These are phyloP conservation scores for Coniochaeta ligniaria DNA, from an alignment of 2,329 filamentous ascomycete genomes.

Conservation along the genomic window DNA sequence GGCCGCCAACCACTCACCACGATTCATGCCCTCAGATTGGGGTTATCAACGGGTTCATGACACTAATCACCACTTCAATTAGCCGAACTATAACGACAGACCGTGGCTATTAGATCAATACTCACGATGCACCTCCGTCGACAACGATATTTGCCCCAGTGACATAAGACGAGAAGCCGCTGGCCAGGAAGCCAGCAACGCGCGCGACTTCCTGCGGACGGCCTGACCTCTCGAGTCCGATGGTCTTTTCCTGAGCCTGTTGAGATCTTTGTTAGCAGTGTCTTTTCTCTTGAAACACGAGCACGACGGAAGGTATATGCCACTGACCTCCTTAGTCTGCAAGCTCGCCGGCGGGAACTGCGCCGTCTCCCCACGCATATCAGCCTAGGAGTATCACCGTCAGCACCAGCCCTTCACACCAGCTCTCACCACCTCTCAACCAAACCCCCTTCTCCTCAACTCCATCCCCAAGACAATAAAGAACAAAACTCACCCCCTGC, in stretches of 20 bases:
- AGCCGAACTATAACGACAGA: too few species aligned
- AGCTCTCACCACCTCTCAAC: too few species aligned
- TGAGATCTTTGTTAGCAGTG: not conserved
- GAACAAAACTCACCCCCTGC: slow-evolving; percentile 25
- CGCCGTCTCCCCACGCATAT: slow-evolving; percentile 39
- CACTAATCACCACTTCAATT: not conserved
- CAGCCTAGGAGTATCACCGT: slow-evolving; percentile 12
- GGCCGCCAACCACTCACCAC: not conserved
- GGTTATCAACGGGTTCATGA: slow-evolving; percentile 2
- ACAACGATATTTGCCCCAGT: slow-evolving; percentile 56
- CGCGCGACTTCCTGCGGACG: slow-evolving; percentile 50
- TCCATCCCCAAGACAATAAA: not conserved
- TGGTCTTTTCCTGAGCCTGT: slow-evolving; percentile 36
- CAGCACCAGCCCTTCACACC: not conserved
- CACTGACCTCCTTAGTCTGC: slow-evolving; percentile 36
- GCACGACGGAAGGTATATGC: not conserved
- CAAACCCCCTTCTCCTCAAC: not conserved
- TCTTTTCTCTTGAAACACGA: not conserved
- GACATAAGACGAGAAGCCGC: slow-evolving; percentile 55
- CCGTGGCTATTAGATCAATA: too few species aligned
- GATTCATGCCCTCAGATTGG: not conserved
- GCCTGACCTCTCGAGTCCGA: slow-evolving; percentile 52
- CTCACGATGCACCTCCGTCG: slow-evolving; percentile 47
- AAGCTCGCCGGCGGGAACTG: slow-evolving; percentile 49
- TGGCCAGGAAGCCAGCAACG: slow-evolving; percentile 55